These are phyloP conservation scores for Dacryopinax spathularia DNA, from an alignment of 768 basidiomycete species.

Conservation along the genomic window DNA sequence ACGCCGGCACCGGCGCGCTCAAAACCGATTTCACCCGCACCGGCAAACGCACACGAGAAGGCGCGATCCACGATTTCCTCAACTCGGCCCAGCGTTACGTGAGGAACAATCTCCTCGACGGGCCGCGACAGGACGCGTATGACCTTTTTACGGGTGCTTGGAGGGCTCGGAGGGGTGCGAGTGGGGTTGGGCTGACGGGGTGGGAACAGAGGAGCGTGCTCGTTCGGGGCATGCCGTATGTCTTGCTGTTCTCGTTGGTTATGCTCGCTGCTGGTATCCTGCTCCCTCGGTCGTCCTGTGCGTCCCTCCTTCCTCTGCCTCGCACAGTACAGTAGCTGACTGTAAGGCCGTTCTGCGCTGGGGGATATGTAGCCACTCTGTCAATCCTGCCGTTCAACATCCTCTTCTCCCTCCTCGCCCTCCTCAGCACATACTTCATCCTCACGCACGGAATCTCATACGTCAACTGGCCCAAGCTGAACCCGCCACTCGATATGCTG, in stretches of 20 bases:
- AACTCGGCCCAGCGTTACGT: slow-evolving; percentile 77
- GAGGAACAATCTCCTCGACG: slow-evolving; percentile 95
- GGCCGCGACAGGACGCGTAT: slow-evolving; percentile 87
- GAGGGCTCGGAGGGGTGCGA: slow-evolving; percentile 62
- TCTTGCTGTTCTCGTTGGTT: slow-evolving; percentile 65
- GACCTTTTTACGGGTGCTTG: slow-evolving; percentile 88
- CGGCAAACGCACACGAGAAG: slow-evolving; percentile 71
- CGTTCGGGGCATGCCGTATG: slow-evolving; percentile 57
- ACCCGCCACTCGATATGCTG: slow-evolving; percentile 62
- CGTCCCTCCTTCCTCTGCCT: slow-evolving; percentile 20
- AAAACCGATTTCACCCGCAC: slow-evolving; percentile 96
- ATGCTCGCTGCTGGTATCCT: slow-evolving; percentile 81
- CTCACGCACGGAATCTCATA: slow-evolving; percentile 80
- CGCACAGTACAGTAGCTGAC: not conserved
- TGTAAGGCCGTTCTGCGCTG: too few species aligned
- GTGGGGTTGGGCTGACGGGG: not conserved
- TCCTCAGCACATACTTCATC: slow-evolving; percentile 54
- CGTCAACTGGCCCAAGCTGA: slow-evolving; percentile 84
- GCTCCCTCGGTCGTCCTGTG: slow-evolving; percentile 75
- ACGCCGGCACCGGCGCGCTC: slow-evolving; percentile 87
- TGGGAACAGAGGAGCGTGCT: slow-evolving; percentile 8
- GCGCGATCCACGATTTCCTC: slow-evolving; percentile 67
- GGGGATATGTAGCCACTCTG: slow-evolving; percentile 41
- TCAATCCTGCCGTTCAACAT: slow-evolving; percentile 78
- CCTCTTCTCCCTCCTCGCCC: slow-evolving; percentile 49